Percentiles rank a stretch among this genome's conserved stretches.
Conservation (phyloP, 768 basidiomycete species). For the Tulasnella sp. region DNA sequence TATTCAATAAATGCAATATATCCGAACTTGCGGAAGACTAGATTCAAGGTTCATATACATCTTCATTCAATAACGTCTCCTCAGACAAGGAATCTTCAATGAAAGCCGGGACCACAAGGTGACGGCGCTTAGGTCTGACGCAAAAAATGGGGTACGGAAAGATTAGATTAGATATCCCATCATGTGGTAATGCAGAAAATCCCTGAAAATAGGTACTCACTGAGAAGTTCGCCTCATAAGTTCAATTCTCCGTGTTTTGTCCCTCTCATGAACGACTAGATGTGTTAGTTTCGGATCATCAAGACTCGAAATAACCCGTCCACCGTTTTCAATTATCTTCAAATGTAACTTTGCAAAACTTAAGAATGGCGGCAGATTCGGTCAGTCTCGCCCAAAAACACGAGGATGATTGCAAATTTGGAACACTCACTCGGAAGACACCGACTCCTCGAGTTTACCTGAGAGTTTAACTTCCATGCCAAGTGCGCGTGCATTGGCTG, state of each 20-base stretch:
- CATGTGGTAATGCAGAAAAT: too few relatives aligned
- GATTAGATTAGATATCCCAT: slow-evolving; percentile 13
- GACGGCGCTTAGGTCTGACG: slow-evolving; percentile 61
- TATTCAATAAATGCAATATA: too few relatives aligned
- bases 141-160: slow-evolving; percentile 4
- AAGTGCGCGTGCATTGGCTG: slow-evolving; percentile 53
- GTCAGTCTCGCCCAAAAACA: too few relatives aligned
- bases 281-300: slow-evolving; percentile 75
- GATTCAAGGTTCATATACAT: slow-evolving; percentile 29
- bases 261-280: slow-evolving; percentile 70
- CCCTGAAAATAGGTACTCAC: slow-evolving; percentile 41
- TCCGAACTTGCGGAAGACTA: too few relatives aligned
- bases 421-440: slow-evolving; percentile 39
- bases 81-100: slow-evolving; percentile 73
- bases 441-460: slow-evolving; percentile 29
- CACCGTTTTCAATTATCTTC: slow-evolving; percentile 56
- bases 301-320: slow-evolving; percentile 47
- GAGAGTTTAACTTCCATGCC: slow-evolving; percentile 42
- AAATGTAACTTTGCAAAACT: slow-evolving; percentile 46
- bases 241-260: slow-evolving; percentile 55
- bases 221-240: slow-evolving; percentile 58
- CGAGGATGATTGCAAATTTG: not conserved
- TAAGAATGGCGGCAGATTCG: not conserved
- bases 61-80: slow-evolving; percentile 69
- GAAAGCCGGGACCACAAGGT: slow-evolving; percentile 66